Base-by-base conservation (phyloP, 495 filamentous ascomycete species). In the Talaromyces liani region DNA sequence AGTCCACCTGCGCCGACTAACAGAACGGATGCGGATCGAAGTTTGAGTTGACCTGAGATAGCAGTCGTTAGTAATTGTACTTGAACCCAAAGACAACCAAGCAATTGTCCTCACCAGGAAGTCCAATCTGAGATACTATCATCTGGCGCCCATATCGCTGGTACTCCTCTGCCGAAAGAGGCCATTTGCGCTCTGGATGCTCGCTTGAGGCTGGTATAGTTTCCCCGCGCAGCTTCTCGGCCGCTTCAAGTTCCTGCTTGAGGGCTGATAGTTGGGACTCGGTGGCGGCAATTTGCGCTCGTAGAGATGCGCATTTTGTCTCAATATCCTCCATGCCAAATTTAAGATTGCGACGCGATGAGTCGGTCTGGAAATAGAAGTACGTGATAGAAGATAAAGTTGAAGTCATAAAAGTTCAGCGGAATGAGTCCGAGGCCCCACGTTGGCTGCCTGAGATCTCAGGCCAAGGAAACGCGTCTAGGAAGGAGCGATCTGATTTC, bases 1-100 rank as follows among this genome's bases (percentile, higher is more conserved):
- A 98, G 74, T 2, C 94, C 94, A 7, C 94, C 94, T 22, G 88
- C 84, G n/a, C 94, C 94, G n/a, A 98, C 84, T 58, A 98, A 83
- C 39, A 98, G 79, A 1, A 97, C 85, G 12, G 80, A 83, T 4
- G 88, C 77, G 14, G 80, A 76, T 69, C 88, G 89, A 16, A 98
- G 83, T 51, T 81, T 82, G 1, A 96, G 81, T 78, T 98, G 94
- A 9, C 90, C 91, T 92, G 18, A 65, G 62, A 45, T 54, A 45
- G 29, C 14, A 25, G 51, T 58, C 56, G 20, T 66, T 55, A 64
- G 62, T 14, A 54, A 53, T 14, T 22, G 36, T 10, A 41, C 18
- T 18, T 49, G 10, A 18, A 9, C n/a, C 2, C 10, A 49, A 33
- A 31, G 54, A 16, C 1, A 8, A 22, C 45, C 16, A 10, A 16